phyloP scores from a whole-genome alignment of 2,329 filamentous ascomycete species.

The Hypoxylon sp. region DNA sequence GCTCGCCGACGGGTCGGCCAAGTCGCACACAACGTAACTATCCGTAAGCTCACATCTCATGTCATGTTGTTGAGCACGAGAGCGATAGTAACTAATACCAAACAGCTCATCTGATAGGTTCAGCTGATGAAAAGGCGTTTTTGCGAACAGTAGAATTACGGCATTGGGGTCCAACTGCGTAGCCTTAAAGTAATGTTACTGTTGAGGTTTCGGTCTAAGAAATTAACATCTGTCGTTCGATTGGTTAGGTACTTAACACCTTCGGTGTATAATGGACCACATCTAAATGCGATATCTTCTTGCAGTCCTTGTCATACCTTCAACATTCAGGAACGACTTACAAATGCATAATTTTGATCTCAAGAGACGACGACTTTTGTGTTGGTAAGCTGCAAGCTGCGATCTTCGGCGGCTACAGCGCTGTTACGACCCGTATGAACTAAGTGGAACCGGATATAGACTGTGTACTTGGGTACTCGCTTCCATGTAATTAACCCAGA shows the following conservation, averaged over 20 bases:
- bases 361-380: conserved; percentile 11
- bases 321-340: conserved; percentile 40
- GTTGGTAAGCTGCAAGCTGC: conserved; percentile 37
- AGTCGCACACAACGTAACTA: conserved; percentile 34
- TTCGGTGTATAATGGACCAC: neutral
- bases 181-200: neutral
- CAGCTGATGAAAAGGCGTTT: neutral
- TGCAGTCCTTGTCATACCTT: conserved; percentile 30
- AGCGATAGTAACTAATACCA: neutral
- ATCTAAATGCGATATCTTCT: neutral
- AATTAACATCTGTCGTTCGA: conserved; percentile 7
- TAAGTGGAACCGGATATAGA: conserved; percentile 46
- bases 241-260: neutral
- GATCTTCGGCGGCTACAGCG: conserved; percentile 52
- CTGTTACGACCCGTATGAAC: conserved; percentile 44
- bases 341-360: conserved; percentile 16
- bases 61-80: conserved; percentile 8
- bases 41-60: conserved; percentile 22
- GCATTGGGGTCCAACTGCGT: neutral
- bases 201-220: neutral
- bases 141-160: neutral
- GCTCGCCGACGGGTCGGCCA: conserved; percentile 15
- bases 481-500: conserved; percentile 34
- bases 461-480: conserved; percentile 38
- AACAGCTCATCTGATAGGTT: neutral